Evolutionary conservation across 140 eudicot species (phyloP).

Genomic region (Ambrosia hybrid): DNA sequence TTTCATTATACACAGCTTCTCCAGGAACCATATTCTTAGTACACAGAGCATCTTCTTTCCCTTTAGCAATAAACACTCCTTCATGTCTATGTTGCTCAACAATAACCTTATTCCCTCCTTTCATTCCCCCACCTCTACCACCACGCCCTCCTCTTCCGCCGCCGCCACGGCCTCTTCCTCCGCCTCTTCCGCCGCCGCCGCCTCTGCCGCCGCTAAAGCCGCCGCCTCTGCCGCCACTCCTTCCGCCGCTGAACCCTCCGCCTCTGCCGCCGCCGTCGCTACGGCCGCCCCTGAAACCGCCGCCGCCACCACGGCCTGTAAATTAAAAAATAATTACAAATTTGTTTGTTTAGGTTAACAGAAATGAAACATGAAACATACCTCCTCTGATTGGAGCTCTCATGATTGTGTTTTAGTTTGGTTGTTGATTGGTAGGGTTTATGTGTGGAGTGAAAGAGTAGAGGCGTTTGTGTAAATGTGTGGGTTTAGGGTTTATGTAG

Average conservation of each 20-base stretch:
- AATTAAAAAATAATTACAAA: too few relatives aligned
- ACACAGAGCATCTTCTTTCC: constrained; percentile 63
- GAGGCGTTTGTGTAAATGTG: too few relatives aligned
- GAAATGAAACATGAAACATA: too few relatives aligned
- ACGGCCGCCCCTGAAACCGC: too few relatives aligned
- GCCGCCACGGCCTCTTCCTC: constrained; percentile 37
- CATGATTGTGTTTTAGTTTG: too few relatives aligned
- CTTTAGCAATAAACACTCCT: constrained; percentile 82
- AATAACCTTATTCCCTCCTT: constrained; percentile 64
- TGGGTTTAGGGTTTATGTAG: too few relatives aligned
- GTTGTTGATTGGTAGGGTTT: too few relatives aligned
- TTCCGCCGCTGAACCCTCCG: constrained; percentile 10
- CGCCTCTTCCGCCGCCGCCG: constrained; percentile 21
- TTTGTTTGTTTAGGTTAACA: too few relatives aligned
- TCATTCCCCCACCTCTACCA: constrained; percentile 63
- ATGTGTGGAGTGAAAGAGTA: too few relatives aligned
- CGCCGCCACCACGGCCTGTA: too few relatives aligned
- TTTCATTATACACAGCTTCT: constrained; percentile 75
- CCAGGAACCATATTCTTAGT: constrained; percentile 54
- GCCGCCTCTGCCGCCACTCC: constrained; percentile 34
- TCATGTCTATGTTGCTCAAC: constrained; percentile 80
- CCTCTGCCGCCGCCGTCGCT: constrained; percentile 28
- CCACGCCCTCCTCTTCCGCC: constrained; percentile 48
- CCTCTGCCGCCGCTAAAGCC: constrained; percentile 35
- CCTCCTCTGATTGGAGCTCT: too few relatives aligned